Conservation (phyloP, 352 stramenopile species). For the Pythium folliculosum region DNA sequence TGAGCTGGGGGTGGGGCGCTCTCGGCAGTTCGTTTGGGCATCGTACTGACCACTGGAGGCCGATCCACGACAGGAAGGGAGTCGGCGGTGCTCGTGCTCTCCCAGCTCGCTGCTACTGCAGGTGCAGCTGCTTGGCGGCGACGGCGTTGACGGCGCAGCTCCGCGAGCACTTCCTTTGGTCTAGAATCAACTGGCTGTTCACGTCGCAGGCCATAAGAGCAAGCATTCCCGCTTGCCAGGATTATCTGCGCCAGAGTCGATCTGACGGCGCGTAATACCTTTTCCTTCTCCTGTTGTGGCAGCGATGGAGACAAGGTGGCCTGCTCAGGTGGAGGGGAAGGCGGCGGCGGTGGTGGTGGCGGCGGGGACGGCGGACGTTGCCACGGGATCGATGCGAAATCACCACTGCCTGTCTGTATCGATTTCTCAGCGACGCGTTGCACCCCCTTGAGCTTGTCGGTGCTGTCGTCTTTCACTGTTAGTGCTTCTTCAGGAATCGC, state of each 20-base stretch:
- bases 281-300: too few species aligned
- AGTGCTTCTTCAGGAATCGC: background rate
- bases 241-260: slow-evolving; percentile 9
- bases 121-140: background rate
- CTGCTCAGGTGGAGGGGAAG: background rate
- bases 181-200: background rate
- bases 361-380: slow-evolving; percentile 7
- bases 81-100: background rate
- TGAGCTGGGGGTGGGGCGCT: background rate
- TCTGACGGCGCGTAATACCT: background rate
- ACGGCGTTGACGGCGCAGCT: slow-evolving; percentile 27
- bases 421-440: slow-evolving; percentile 28
- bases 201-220: too few species aligned
- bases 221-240: background rate
- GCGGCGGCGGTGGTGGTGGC: background rate
- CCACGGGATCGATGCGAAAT: background rate
- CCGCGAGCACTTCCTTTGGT: slow-evolving; percentile 4
- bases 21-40: background rate
- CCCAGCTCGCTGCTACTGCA: slow-evolving; percentile 6
- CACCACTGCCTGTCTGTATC: slow-evolving; percentile 31
- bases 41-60: background rate
- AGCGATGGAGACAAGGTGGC: background rate
- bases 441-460: background rate
- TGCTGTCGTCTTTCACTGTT: background rate
- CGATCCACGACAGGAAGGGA: background rate